A percentile compares a stretch with the other conserved stretches of the same genome.
phyloP scores from a whole-genome alignment of 768 basidiomycete species.

The Rhodotorula babjevae region DNA sequence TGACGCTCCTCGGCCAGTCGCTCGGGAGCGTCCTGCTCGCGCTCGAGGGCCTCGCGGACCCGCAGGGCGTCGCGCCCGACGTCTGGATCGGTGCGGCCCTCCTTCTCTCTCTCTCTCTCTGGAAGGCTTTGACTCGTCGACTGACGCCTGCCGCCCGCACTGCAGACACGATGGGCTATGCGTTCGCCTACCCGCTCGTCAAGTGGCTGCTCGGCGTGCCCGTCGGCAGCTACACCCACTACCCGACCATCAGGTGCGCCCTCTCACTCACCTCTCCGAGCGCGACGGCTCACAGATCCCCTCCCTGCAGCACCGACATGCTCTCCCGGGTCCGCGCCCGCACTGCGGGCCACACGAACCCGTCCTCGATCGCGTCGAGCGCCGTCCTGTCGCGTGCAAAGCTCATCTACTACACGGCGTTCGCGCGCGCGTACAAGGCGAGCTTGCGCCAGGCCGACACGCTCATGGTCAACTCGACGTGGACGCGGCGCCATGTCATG shows the following conservation, averaged over 20 bases:
- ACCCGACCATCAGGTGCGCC: constrained; percentile 68
- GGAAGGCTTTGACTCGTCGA: background rate
- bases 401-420: constrained; percentile 76
- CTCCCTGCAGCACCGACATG: constrained; percentile 71
- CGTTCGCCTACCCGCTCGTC: constrained; percentile 82
- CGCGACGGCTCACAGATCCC: background rate
- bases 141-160: background rate
- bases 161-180: constrained; percentile 95
- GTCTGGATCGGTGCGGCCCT: constrained; percentile 71
- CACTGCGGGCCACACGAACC: constrained; percentile 61
- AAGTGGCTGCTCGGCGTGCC: constrained; percentile 54
- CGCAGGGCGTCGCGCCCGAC: constrained; percentile 68
- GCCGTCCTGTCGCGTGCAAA: constrained; percentile 58
- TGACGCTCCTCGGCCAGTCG: constrained; percentile 88
- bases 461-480: constrained; percentile 89
- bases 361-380: constrained; percentile 57
- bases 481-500: constrained; percentile 83
- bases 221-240: constrained; percentile 88
- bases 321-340: constrained; percentile 67
- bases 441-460: constrained; percentile 62
- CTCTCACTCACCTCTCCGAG: background rate
- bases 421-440: constrained; percentile 74
- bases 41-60: constrained; percentile 65
- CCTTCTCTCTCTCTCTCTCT: background rate
- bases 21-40: constrained; percentile 77